Base-by-base conservation (phyloP, 345 rosid genomes). In the Dipteronia dyeriana region DNA sequence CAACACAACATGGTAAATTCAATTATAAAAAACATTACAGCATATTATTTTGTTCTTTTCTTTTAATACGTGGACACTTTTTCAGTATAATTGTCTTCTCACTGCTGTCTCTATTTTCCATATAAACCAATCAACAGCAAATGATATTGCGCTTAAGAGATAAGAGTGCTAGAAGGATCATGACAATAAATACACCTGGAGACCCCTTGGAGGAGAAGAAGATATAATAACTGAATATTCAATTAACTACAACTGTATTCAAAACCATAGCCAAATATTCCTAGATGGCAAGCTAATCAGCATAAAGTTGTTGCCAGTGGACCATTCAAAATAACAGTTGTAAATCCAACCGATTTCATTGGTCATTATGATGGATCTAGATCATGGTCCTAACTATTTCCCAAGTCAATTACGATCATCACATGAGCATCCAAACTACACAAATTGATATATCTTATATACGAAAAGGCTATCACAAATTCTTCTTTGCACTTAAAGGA, bases 361-460 rank as follows among this genome's bases (percentile, higher is more conserved):
- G 31, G 8, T 31, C 66, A 62, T 25, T 25, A 25, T 31, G 7
- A 62, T 25, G 38, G 13, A 25, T 62, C 49, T 45, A 45, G 13
- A 45, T 9, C 29, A 68, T 68, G 47, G 11, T 66, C 69, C 39
- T 13, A 66, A 19, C 69, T 31, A 17, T 39, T 43, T 25, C 73
- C 34, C 26, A 49, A 16, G 20, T 23, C 59, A 70, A 38, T 23
- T 26, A 70, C 9, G 0, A 26, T 14, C 43, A 56, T 31, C 16
- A 54, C 5, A 31, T 57, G 60, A 71, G 45, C 62, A 71, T 56
- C 47, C 64, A 57, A 71, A 34, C 75, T 9, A 26, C n/a, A 56
- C 29, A 34, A 56, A 71, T 71, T 34, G 22, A 19, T 57, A 57
- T 7, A 38, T 34, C 51, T 38, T 71, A 56, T 34, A 57, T 13